These are phyloP conservation scores for Bolboschoenoplectus hybrid DNA, from an alignment of 202 grass and related monocot species.

Conservation along the genomic window DNA sequence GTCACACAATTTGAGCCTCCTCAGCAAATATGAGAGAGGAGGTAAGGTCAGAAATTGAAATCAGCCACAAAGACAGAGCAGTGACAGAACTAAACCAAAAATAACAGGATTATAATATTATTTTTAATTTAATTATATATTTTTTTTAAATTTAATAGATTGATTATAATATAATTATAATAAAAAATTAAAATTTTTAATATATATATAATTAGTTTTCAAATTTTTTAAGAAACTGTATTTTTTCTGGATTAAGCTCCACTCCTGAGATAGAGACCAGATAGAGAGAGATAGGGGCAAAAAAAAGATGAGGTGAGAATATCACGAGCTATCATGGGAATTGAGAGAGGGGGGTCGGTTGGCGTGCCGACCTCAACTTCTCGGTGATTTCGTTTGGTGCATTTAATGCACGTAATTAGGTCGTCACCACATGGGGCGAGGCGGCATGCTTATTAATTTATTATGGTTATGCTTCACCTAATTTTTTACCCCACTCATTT, in stretches of 20 bases:
- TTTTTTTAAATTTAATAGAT: too few relatives aligned
- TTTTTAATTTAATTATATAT: too few relatives aligned
- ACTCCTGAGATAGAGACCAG: background rate
- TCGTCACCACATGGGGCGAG: background rate
- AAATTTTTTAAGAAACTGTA: too few relatives aligned
- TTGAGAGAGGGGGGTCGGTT: background rate
- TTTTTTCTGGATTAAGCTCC: too few relatives aligned
- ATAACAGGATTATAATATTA: too few relatives aligned
- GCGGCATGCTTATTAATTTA: background rate
- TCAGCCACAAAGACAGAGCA: too few relatives aligned
- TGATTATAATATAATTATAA: too few relatives aligned
- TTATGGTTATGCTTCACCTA: conserved; percentile 32
- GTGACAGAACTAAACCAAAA: too few relatives aligned
- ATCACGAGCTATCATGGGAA: background rate
- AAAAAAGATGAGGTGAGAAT: background rate
- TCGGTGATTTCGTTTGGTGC: conserved; percentile 27
- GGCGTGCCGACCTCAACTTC: conserved; percentile 43
- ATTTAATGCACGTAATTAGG: conserved; percentile 37
- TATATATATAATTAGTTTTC: too few relatives aligned
- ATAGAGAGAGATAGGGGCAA: background rate
- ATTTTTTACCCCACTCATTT: conserved; percentile 22
- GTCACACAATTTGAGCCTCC: conserved; percentile 1
- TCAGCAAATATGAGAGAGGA: background rate
- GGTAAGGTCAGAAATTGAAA: too few relatives aligned
- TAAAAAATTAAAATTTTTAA: too few relatives aligned